phyloP scores from a whole-genome alignment of 352 stramenopile genomes.

The Detonula confervacea region DNA sequence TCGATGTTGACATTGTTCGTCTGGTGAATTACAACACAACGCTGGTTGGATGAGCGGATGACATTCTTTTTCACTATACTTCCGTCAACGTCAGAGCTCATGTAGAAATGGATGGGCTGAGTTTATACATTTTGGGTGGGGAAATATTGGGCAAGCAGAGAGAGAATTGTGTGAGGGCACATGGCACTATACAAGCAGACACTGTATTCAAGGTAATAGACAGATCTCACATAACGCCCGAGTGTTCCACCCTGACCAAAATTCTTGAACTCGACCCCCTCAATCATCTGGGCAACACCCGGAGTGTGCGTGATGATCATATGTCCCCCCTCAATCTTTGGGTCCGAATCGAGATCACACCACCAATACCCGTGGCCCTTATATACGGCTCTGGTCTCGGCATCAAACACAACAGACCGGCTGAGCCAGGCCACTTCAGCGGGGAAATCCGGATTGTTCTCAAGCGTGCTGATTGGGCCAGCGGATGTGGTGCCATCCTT shows the following conservation, averaged over 20 bases:
- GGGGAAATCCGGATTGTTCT: conserved; percentile 78
- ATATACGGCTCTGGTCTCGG: no score
- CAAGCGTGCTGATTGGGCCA: no score
- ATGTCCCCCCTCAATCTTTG: conserved; percentile 27
- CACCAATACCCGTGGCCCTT: no score
- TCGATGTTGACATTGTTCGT: conserved; percentile 57
- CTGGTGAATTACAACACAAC: conserved; percentile 68
- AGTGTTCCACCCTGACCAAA: conserved; percentile 35
- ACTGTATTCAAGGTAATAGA: no score
- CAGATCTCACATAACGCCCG: no score
- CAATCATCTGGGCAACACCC: conserved; percentile 40
- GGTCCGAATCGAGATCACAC: conserved; percentile 11
- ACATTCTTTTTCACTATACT: conserved; percentile 52
- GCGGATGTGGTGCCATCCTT: conserved; percentile 28
- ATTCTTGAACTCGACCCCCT: conserved; percentile 47
- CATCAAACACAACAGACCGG: conserved; percentile 80
- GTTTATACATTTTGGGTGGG: no score
- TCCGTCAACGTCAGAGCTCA: conserved; percentile 29
- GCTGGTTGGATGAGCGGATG: conserved; percentile 54
- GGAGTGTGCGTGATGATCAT: conserved; percentile 45
- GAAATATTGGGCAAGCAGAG: no score
- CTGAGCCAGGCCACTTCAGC: conserved; percentile 82
- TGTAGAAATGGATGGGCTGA: background rate
- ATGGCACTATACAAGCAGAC: no score
- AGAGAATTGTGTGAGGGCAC: no score